Evolutionary conservation across 2,329 filamentous ascomycete species (phyloP).

Genomic region (Aspergillus sp.): DNA sequence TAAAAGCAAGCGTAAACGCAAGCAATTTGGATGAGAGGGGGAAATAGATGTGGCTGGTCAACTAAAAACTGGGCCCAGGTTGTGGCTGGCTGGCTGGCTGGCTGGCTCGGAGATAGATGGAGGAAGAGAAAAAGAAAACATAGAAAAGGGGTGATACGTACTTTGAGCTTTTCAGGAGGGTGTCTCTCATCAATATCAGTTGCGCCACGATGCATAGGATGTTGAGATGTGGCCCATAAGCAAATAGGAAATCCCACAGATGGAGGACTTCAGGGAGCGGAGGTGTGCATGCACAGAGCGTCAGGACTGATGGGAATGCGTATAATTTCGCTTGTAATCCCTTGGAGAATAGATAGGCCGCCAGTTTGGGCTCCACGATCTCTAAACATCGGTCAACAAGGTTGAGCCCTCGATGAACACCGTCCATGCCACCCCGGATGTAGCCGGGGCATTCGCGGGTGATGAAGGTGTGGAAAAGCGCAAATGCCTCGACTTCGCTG

Average conservation of each 20-base stretch:
- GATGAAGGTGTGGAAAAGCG: constrained; percentile 83
- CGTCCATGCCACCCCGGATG: constrained; percentile 93
- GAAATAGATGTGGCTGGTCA: constrained; percentile 7
- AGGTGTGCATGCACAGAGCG: constrained; percentile 91
- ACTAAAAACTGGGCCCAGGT: neutral
- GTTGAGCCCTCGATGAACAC: constrained; percentile 86
- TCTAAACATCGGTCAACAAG: constrained; percentile 90
- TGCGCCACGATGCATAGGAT: constrained; percentile 96
- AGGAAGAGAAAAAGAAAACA: neutral
- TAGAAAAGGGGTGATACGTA: constrained; percentile 40
- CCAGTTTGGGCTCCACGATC: constrained; percentile 87
- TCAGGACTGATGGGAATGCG: constrained; percentile 92
- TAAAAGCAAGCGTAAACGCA: neutral
- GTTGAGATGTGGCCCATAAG: constrained; percentile 92
- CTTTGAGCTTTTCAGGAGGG: constrained; percentile 81
- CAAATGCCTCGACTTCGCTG: constrained; percentile 92
- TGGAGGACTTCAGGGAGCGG: constrained; percentile 88
- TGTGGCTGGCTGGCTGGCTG: constrained; percentile 3
- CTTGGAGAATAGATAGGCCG: constrained; percentile 78
- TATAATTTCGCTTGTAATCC: constrained; percentile 92
- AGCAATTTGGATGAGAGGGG: neutral
- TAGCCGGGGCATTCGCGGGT: constrained; percentile 89
- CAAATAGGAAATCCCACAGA: constrained; percentile 96
- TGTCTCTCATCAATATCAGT: constrained; percentile 80
- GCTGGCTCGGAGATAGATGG: neutral